phyloP scores from a whole-genome alignment of 495 filamentous ascomycete genomes.

The Xylaria scruposa region DNA sequence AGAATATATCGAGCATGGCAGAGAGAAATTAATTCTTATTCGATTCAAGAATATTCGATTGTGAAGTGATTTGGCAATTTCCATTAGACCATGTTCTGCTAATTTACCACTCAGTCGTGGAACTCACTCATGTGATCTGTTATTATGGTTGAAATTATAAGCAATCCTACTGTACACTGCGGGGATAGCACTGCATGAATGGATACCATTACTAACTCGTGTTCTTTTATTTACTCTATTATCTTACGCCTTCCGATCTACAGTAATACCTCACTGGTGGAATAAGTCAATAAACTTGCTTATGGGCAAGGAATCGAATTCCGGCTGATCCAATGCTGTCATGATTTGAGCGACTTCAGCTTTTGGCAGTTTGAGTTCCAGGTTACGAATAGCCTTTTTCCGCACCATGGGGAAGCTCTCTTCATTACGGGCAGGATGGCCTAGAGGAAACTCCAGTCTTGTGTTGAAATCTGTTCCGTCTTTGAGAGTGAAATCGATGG shows the following conservation, averaged over 20 bases:
- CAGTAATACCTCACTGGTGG: background rate
- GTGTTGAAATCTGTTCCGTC: conserved; percentile 18
- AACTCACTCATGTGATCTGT: background rate
- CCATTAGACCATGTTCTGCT: background rate
- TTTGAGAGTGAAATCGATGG: conserved; percentile 13
- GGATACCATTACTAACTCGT: background rate
- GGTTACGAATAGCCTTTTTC: conserved; percentile 23
- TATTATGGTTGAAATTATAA: background rate
- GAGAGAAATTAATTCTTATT: background rate
- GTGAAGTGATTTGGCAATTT: background rate
- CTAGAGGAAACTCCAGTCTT: conserved; percentile 18
- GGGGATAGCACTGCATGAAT: background rate
- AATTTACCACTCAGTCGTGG: background rate
- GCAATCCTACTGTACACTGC: background rate
- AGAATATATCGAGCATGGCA: background rate
- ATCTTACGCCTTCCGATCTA: background rate
- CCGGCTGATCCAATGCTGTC: background rate
- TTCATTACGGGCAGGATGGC: conserved; percentile 18
- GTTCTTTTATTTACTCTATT: conserved; percentile 1
- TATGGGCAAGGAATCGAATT: conserved; percentile 2
- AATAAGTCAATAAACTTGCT: conserved; percentile 20
- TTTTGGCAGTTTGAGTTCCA: conserved; percentile 17
- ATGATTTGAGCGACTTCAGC: conserved; percentile 13
- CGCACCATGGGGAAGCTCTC: conserved; percentile 21
- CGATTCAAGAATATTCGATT: background rate